These are phyloP conservation scores for Sugiyamaella neomexicana DNA, from an alignment of 1,139 yeast genomes.

Conservation along the genomic window DNA sequence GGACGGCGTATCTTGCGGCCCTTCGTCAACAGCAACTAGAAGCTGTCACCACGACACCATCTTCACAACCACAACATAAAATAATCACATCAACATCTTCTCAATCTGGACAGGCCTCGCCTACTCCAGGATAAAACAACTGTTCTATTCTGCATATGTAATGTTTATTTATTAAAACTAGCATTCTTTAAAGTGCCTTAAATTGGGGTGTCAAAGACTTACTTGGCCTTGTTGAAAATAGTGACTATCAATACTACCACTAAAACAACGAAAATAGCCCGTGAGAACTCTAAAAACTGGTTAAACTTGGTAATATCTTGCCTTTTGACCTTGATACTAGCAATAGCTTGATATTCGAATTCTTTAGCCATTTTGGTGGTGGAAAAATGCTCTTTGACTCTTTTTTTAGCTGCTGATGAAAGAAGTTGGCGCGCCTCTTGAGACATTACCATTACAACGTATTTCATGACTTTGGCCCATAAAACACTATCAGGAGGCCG, in stretches of 20 bases:
- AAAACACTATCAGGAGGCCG: constrained; percentile 52
- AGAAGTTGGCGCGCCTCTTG: constrained; percentile 41
- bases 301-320: constrained; percentile 25
- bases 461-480: constrained; percentile 66
- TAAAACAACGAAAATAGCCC: constrained; percentile 13
- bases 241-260: constrained; percentile 13
- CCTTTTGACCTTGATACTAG: constrained; percentile 19
- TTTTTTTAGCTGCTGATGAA: constrained; percentile 52
- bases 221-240: constrained; percentile 1
- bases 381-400: constrained; percentile 58
- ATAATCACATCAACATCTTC: not conserved
- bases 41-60: constrained; percentile 26
- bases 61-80: constrained; percentile 27
- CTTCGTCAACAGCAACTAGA: constrained; percentile 29
- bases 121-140: not conserved
- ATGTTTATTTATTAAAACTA: constrained; percentile 14
- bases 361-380: constrained; percentile 60
- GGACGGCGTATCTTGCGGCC: constrained; percentile 29
- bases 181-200: constrained; percentile 2
- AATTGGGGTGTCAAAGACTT: not conserved
- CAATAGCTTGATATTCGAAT: constrained; percentile 43
- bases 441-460: constrained; percentile 42
- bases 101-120: constrained; percentile 4
- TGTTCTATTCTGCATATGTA: constrained; percentile 3
- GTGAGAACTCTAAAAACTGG: constrained; percentile 11